Conservation (phyloP, 345 rosid genomes). For the Carallia pectinifolia region DNA sequence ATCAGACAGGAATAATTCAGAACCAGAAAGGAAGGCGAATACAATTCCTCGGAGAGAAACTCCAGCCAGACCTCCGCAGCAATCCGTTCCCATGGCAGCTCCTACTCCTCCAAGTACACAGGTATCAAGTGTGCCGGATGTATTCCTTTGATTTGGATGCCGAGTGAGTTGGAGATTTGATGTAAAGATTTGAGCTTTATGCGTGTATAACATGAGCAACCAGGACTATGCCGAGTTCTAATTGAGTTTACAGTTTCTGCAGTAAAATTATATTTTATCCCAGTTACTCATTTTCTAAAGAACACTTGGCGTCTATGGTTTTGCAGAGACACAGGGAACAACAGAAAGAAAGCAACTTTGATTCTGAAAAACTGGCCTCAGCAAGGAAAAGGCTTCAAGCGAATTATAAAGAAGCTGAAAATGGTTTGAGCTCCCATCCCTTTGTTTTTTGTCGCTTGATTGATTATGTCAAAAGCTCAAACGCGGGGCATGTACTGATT, state of each 20-base stretch:
- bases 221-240: neutral
- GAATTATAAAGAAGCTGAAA: conserved; percentile 84
- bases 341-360: conserved; percentile 48
- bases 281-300: neutral
- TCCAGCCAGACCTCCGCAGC: conserved; percentile 48
- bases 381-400: conserved; percentile 86
- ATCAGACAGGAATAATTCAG: conserved; percentile 61
- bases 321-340: conserved; percentile 73
- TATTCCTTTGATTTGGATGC: conserved; percentile 13
- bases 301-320: neutral
- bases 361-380: conserved; percentile 61
- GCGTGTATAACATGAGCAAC: neutral
- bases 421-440: conserved; percentile 51
- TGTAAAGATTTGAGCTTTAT: neutral
- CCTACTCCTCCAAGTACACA: conserved; percentile 52
- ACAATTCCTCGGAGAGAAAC: conserved; percentile 50
- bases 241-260: no score
- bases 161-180: conserved; percentile 7
- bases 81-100: conserved; percentile 33
- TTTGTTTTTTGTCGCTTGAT: neutral
- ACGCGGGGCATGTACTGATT: conserved; percentile 3
- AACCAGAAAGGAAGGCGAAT: conserved; percentile 69
- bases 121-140: conserved; percentile 29
- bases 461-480: neutral
- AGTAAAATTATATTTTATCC: no score